Evolutionary conservation across 192 early-diverging fungal species (phyloP).

Genomic region (Gonapodya prolifera): DNA sequence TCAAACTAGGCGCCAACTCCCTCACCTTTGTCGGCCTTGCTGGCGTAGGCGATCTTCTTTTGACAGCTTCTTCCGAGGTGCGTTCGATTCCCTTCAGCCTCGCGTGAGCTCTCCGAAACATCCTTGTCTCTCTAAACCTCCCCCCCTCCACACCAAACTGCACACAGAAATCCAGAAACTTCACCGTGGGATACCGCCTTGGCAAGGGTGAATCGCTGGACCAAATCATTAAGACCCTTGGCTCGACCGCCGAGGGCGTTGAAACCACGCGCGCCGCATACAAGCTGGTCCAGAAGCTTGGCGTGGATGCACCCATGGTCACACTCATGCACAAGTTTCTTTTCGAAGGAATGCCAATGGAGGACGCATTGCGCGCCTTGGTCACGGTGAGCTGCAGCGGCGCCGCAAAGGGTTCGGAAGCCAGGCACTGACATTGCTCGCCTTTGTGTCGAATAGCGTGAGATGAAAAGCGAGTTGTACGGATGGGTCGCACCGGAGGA

Average conservation of each 20-base stretch:
- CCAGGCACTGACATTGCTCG: not conserved
- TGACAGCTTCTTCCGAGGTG: constrained; percentile 1
- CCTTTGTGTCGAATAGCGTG: not conserved
- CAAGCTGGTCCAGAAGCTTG: constrained; percentile 20
- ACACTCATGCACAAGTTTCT: not conserved
- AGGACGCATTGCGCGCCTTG: not conserved
- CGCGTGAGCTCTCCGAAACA: not conserved
- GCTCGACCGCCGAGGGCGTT: constrained; percentile 36
- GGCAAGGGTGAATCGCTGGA: constrained; percentile 33
- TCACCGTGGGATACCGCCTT: constrained; percentile 32
- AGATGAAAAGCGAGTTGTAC: not conserved
- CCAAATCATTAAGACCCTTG: constrained; percentile 25
- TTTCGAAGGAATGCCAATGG: constrained; percentile 2
- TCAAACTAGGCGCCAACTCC: constrained; percentile 32
- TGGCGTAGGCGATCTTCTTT: not conserved
- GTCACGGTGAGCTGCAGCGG: not conserved
- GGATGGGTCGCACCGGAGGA: not conserved
- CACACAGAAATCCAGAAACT: constrained; percentile 35
- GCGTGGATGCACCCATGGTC: constrained; percentile 18
- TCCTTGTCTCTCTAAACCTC: not conserved
- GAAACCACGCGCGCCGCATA: constrained; percentile 32
- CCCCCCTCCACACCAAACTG: not conserved
- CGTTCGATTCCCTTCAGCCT: constrained; percentile 1
- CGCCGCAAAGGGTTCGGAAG: not conserved
- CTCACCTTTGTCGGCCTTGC: constrained; percentile 30